These are phyloP conservation scores for Debaryomyces udenii DNA, from an alignment of 1,139 yeast species.

Conservation along the genomic window DNA sequence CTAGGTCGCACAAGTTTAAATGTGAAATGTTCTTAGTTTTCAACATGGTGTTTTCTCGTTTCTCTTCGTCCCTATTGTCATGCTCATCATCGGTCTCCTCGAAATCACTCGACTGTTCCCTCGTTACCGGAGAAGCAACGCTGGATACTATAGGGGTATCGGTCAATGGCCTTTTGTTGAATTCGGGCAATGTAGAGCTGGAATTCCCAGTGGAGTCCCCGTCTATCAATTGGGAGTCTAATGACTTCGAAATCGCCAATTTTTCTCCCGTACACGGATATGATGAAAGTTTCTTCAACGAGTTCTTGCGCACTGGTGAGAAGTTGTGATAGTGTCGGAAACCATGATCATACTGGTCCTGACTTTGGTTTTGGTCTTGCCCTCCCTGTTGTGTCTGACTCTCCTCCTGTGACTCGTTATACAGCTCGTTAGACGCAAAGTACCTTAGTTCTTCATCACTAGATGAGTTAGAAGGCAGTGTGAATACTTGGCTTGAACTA, in stretches of 20 bases:
- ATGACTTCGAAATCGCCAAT: conserved; percentile 29
- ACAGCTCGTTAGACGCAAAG: conserved; percentile 4
- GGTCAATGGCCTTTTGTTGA: conserved; percentile 68
- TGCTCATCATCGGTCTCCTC: conserved; percentile 21
- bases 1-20: conserved; percentile 42
- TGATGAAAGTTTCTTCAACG: conserved; percentile 17
- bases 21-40: conserved; percentile 47
- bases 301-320: conserved; percentile 6
- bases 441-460: conserved; percentile 13
- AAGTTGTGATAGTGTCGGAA: conserved; percentile 10
- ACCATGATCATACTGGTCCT: conserved; percentile 1
- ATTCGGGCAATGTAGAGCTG: conserved; percentile 50
- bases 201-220: conserved; percentile 12
- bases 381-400: neutral
- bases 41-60: conserved; percentile 15
- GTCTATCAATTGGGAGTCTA: conserved; percentile 29
- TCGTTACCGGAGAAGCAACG: conserved; percentile 53
- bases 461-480: conserved; percentile 13
- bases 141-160: conserved; percentile 71
- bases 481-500: conserved; percentile 12
- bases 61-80: conserved; percentile 14
- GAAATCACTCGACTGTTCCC: conserved; percentile 36
- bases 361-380: neutral
- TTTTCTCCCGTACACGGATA: conserved; percentile 24
- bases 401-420: conserved; percentile 6